These are phyloP conservation scores for Cymbopogon citratus DNA, from an alignment of 176 grass and related monocot species.

Conservation along the genomic window DNA sequence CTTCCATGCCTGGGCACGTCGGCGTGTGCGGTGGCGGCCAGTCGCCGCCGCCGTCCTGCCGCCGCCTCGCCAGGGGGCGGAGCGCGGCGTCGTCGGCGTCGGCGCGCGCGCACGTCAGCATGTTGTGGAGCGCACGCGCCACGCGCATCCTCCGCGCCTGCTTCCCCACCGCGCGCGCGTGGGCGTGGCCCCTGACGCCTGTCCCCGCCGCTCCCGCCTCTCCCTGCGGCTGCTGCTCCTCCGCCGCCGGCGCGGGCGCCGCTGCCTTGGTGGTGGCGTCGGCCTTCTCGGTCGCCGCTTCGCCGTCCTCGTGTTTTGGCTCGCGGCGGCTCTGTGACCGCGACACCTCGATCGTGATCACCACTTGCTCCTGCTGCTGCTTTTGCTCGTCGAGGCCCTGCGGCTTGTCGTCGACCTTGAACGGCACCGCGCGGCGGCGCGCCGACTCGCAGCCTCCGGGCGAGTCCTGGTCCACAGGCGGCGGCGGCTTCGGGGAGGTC, in stretches of 20 bases:
- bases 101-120: constrained; percentile 39
- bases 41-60: background rate
- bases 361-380: background rate
- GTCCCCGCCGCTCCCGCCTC: background rate
- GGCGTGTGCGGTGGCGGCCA: constrained; percentile 1
- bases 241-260: background rate
- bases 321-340: background rate
- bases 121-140: constrained; percentile 35
- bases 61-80: background rate
- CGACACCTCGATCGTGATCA: constrained; percentile 9
- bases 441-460: background rate
- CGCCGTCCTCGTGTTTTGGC: background rate
- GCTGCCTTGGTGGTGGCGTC: background rate
- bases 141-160: constrained; percentile 26
- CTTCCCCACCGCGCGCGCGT: background rate
- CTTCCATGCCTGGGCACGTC: constrained; percentile 43
- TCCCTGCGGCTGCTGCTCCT: background rate
- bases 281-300: background rate
- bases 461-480: constrained; percentile 16
- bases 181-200: background rate
- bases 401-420: constrained; percentile 13
- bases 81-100: constrained; percentile 36
- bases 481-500: background rate
- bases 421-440: background rate
- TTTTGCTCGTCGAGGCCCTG: background rate